phyloP scores from a whole-genome alignment of 805 yeast species.

The Barnettozyma siamensis region DNA sequence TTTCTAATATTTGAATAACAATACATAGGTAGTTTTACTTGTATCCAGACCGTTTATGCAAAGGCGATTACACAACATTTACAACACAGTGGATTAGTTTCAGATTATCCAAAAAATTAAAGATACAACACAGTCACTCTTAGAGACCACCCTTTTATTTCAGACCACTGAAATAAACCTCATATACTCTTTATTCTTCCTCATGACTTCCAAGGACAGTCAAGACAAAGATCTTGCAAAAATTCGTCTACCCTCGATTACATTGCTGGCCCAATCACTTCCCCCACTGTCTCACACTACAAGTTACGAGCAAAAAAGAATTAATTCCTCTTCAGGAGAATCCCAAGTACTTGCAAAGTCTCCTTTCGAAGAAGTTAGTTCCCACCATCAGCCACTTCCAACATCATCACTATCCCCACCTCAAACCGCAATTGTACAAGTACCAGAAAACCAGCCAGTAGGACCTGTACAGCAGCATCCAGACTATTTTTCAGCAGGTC shows the following conservation, averaged over 20 bases:
- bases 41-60: not conserved
- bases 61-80: not conserved
- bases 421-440: not conserved
- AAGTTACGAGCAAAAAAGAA: not conserved
- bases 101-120: not conserved
- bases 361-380: conserved; percentile 1
- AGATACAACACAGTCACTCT: too few species aligned
- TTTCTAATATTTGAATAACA: too few species aligned
- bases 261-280: conserved; percentile 3
- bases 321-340: not conserved
- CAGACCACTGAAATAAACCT: too few species aligned
- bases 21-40: too few species aligned
- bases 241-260: conserved; percentile 7
- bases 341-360: not conserved
- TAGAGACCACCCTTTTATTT: too few species aligned
- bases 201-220: not conserved
- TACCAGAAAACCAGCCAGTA: not conserved
- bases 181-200: too few species aligned
- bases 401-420: not conserved
- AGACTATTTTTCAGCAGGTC: not conserved
- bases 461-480: not conserved
- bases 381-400: not conserved
- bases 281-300: not conserved
- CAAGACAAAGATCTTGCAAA: not conserved
- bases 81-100: not conserved